Evolutionary conservation across 164 flowering plant species (phyloP).

Genomic region (Liquidambar formosana): DNA sequence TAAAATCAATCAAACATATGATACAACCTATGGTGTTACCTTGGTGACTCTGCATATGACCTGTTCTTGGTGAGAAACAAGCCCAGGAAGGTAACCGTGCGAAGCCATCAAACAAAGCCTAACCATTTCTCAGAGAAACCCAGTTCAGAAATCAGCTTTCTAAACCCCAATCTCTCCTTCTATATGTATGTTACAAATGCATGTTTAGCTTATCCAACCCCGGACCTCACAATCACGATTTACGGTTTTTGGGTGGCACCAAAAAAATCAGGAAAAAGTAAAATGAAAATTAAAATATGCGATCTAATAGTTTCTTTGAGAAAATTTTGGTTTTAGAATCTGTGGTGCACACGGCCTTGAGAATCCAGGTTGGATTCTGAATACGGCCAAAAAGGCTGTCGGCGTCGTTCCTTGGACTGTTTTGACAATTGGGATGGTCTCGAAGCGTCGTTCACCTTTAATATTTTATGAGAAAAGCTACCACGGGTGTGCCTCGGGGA

Average conservation of each 20-base stretch:
- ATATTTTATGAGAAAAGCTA: too few species aligned
- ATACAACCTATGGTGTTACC: slow-evolving; percentile 30
- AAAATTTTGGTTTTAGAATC: background rate
- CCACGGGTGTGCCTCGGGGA: too few species aligned
- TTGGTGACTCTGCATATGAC: slow-evolving; percentile 25
- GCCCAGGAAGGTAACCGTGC: slow-evolving; percentile 37
- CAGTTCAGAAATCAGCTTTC: slow-evolving; percentile 27
- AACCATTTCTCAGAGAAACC: slow-evolving; percentile 33
- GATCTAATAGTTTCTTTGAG: background rate
- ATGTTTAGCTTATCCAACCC: slow-evolving; percentile 24
- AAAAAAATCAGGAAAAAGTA: background rate
- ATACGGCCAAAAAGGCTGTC: background rate
- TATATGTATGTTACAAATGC: slow-evolving; percentile 7
- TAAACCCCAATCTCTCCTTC: slow-evolving; percentile 13
- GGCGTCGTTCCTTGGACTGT: background rate
- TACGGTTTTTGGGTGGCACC: slow-evolving; percentile 1
- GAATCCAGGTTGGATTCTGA: slow-evolving; percentile 3
- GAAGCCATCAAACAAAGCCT: slow-evolving; percentile 60
- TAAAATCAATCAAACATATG: background rate
- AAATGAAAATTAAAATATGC: background rate
- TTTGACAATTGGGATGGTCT: background rate
- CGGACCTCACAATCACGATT: slow-evolving; percentile 3
- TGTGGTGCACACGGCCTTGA: background rate
- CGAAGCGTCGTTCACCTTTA: too few species aligned
- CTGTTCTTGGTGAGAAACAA: slow-evolving; percentile 38